phyloP scores from a whole-genome alignment of 163 green algal genomes.

The Scenedesmus sp. region DNA sequence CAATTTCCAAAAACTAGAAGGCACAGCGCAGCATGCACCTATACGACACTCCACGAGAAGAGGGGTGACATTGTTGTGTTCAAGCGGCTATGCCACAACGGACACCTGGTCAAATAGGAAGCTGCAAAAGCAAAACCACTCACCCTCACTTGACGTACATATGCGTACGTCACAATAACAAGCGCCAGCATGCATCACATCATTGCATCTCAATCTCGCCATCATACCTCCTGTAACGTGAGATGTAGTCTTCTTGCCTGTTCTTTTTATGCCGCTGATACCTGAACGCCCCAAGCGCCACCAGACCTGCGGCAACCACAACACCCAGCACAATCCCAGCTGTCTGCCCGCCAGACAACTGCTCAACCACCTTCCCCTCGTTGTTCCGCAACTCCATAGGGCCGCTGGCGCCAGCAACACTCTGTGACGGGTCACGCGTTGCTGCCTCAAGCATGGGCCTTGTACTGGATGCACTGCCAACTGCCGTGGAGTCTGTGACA shows the following conservation, averaged over 20 bases:
- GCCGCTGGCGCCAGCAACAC: neutral
- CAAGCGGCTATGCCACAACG: too few species aligned
- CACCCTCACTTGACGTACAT: neutral
- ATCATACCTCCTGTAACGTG: constrained; percentile 19
- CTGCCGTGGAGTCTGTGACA: neutral
- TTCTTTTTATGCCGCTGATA: constrained; percentile 15
- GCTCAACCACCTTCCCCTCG: constrained; percentile 1
- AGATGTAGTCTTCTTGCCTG: neutral
- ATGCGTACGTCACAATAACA: neutral
- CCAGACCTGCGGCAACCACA: neutral
- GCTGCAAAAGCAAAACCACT: neutral
- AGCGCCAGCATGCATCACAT: neutral
- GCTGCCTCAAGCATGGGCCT: neutral
- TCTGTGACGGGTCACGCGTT: neutral
- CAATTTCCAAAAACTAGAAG: too few species aligned
- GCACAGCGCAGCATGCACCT: too few species aligned
- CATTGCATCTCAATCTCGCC: constrained; percentile 28
- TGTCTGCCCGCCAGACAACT: constrained; percentile 23
- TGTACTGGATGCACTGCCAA: neutral
- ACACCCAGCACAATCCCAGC: constrained; percentile 33
- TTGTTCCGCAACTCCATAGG: neutral
- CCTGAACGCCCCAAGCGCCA: neutral
- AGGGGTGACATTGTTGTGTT: too few species aligned
- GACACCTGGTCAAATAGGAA: too few species aligned
- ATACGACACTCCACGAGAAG: too few species aligned